Conservation (phyloP, 371 early-diverging fungal species). For the Mortierella sp. region DNA sequence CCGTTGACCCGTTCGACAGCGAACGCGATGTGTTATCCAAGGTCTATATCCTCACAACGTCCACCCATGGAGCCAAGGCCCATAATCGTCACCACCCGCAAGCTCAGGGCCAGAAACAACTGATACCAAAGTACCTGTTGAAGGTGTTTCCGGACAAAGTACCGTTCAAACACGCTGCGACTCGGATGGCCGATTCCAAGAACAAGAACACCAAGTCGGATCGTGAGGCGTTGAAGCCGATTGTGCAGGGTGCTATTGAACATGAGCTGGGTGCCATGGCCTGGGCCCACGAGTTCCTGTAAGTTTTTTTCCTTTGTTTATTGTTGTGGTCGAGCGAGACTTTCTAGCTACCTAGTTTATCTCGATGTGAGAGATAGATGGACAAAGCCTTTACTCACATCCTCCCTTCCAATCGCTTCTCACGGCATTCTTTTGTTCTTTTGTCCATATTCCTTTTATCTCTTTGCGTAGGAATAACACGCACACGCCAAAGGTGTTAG, state of each 20-base stretch:
- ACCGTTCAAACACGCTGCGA: constrained; percentile 23
- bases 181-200: not conserved
- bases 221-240: not conserved
- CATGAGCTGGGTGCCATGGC: constrained; percentile 44
- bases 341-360: not conserved
- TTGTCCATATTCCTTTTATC: not conserved
- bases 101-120: not conserved
- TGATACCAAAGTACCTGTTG: constrained; percentile 16
- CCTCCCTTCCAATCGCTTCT: not conserved
- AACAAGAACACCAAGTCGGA: not conserved
- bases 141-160: constrained; percentile 16
- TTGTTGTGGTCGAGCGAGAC: not conserved
- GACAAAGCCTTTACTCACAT: not conserved
- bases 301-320: constrained; percentile 9
- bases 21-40: constrained; percentile 3
- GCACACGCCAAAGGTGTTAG: constrained; percentile 12
- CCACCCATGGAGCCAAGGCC: not conserved
- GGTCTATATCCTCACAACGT: constrained; percentile 18
- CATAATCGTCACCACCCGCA: not conserved
- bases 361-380: not conserved
- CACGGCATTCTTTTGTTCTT: not conserved
- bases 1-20: not conserved
- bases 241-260: constrained; percentile 28
- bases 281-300: constrained; percentile 19
- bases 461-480: constrained; percentile 3